A percentile compares a stretch with the other conserved stretches of the same genome.
phyloP scores from a whole-genome alignment of 169 alveolate genomes.

The Plasmodium yoelii region DNA sequence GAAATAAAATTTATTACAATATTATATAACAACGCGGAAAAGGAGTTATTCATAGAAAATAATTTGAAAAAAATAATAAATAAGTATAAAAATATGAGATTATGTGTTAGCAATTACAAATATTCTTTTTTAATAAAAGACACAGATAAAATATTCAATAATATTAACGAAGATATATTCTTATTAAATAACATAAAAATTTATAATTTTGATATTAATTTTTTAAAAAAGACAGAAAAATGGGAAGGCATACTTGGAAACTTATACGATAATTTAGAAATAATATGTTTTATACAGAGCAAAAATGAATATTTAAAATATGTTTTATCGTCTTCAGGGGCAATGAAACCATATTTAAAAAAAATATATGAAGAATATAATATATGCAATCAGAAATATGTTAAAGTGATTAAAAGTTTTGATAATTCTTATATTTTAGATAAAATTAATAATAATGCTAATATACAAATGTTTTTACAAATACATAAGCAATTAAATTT shows the following conservation, averaged over 20 bases:
- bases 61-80: conserved; percentile 59
- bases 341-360: conserved; percentile 61
- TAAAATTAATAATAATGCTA: conserved; percentile 87
- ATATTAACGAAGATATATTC: conserved; percentile 74
- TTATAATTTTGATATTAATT: conserved; percentile 73
- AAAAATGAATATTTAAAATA: conserved; percentile 92
- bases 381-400: conserved; percentile 84
- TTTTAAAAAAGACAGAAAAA: conserved; percentile 86
- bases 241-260: conserved; percentile 92
- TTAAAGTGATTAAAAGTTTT: conserved; percentile 76
- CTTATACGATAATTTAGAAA: conserved; percentile 93
- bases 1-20: conserved; percentile 63
- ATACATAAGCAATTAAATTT: conserved; percentile 87
- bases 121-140: conserved; percentile 35
- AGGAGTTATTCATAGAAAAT: conserved; percentile 66
- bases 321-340: conserved; percentile 86
- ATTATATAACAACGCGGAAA: conserved; percentile 68
- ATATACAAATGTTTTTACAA: conserved; percentile 85
- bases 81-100: conserved; percentile 68
- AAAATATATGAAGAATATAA: conserved; percentile 88
- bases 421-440: conserved; percentile 74
- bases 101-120: conserved; percentile 27
- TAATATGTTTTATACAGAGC: conserved; percentile 88
- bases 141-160: conserved; percentile 44
- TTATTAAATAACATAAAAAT: conserved; percentile 70